Evolutionary conservation across 306 rosid species (phyloP).

Genomic region (Adenanthera pavonina): DNA sequence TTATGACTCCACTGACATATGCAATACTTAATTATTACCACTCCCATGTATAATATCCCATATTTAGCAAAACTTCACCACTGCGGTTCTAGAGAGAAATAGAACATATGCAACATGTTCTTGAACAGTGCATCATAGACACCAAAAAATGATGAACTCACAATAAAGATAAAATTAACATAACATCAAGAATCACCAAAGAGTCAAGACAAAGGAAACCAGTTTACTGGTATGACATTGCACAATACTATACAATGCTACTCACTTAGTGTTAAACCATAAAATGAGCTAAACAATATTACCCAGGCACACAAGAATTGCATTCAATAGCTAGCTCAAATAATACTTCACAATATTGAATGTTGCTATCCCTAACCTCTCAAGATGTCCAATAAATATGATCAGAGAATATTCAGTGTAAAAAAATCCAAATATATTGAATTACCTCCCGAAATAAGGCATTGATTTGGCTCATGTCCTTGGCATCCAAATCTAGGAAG

Average conservation of each 20-base stretch:
- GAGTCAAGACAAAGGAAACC: slow-evolving; percentile 7
- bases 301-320: not conserved
- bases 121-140: not conserved
- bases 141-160: not conserved
- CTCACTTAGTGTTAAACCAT: not conserved
- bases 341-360: slow-evolving; percentile 22
- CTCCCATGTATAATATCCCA: slow-evolving; percentile 22
- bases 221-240: not conserved
- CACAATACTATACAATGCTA: not conserved
- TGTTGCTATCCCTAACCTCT: slow-evolving; percentile 14
- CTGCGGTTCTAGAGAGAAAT: slow-evolving; percentile 21
- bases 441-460: slow-evolving; percentile 86
- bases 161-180: slow-evolving; percentile 15
- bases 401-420: not conserved
- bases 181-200: slow-evolving; percentile 28
- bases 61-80: not conserved
- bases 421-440: slow-evolving; percentile 14
- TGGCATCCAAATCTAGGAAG: slow-evolving; percentile 84
- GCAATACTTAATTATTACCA: slow-evolving; percentile 7
- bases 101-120: not conserved
- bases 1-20: slow-evolving; percentile 24
- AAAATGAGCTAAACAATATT: not conserved
- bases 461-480: slow-evolving; percentile 88
- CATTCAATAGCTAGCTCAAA: slow-evolving; percentile 30
- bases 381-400: slow-evolving; percentile 13